Conservation (phyloP, 352 stramenopile genomes). For the Globisporangium okanoganense region DNA sequence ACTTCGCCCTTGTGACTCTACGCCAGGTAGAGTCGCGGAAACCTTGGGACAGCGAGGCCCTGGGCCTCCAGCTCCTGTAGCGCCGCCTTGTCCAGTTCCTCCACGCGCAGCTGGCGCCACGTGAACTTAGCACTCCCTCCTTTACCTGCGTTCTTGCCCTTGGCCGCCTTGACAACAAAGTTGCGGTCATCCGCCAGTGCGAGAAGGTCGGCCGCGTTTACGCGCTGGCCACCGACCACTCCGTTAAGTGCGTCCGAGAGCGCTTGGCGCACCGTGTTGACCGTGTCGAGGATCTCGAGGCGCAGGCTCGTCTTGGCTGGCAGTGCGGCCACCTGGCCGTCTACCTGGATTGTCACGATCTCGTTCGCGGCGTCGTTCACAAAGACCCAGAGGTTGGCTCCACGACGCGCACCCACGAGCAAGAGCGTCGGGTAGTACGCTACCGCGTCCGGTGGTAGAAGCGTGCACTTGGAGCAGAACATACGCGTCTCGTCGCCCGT, state of each 20-base stretch:
- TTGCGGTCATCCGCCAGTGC: constrained; percentile 39
- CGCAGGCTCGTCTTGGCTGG: constrained; percentile 43
- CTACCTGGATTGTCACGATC: constrained; percentile 63
- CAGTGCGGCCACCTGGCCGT: constrained; percentile 45
- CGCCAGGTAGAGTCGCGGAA: constrained; percentile 18
- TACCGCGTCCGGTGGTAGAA: constrained; percentile 53
- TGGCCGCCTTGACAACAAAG: constrained; percentile 41
- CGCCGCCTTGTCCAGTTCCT: constrained; percentile 17
- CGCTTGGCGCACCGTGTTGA: constrained; percentile 51
- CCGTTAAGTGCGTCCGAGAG: constrained; percentile 55
- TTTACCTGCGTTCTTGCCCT: constrained; percentile 20
- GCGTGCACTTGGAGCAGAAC: constrained; percentile 75
- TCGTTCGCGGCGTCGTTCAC: constrained; percentile 41
- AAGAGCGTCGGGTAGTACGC: constrained; percentile 65
- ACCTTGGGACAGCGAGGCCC: constrained; percentile 25
- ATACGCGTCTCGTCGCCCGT: constrained; percentile 76
- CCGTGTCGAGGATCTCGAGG: constrained; percentile 27
- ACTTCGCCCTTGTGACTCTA: background rate
- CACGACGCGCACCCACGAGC: constrained; percentile 32
- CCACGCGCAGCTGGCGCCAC: constrained; percentile 51
- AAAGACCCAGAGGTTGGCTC: constrained; percentile 64
- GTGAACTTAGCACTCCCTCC: constrained; percentile 20
- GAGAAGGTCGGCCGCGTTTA: constrained; percentile 35
- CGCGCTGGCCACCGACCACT: constrained; percentile 16
- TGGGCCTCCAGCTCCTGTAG: constrained; percentile 19